phyloP scores from a whole-genome alignment of 768 basidiomycete species.

The Pisolithus tinctorius region DNA sequence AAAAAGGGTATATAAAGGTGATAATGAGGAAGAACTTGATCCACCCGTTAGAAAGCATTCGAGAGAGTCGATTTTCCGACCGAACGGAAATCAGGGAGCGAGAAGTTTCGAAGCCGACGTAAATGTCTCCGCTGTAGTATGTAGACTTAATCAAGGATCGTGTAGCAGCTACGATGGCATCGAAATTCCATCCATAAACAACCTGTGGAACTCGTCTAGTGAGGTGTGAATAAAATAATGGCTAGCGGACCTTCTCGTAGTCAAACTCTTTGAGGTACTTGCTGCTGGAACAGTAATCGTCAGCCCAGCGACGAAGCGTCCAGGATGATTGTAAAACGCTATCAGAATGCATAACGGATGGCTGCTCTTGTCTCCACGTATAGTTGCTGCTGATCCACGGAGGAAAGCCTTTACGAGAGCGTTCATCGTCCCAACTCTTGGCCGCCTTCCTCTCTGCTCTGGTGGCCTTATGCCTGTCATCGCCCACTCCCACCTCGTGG shows the following conservation, averaged over 20 bases:
- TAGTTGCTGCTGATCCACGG: conserved; percentile 38
- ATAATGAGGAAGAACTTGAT: conserved; percentile 63
- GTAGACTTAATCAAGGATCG: conserved; percentile 33
- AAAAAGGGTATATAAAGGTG: conserved; percentile 67
- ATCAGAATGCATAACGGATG: conserved; percentile 13
- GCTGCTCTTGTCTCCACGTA: conserved; percentile 27
- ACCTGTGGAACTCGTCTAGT: conserved; percentile 32
- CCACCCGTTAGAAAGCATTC: conserved; percentile 65
- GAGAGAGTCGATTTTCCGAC: conserved; percentile 59
- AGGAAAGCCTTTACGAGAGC: conserved; percentile 42
- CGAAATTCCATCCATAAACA: conserved; percentile 54
- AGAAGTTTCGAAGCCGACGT: conserved; percentile 44
- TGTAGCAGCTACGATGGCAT: conserved; percentile 34
- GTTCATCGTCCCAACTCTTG: conserved; percentile 39
- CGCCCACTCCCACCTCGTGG: conserved; percentile 42
- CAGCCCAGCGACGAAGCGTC: conserved; percentile 72
- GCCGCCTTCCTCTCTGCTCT: conserved; percentile 36
- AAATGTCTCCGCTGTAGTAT: conserved; percentile 28
- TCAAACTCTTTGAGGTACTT: conserved; percentile 75
- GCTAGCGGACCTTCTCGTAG: conserved; percentile 51
- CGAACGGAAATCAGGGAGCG: conserved; percentile 54
- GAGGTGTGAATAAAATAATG: neutral
- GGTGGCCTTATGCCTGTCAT: conserved; percentile 33
- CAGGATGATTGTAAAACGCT: conserved; percentile 45
- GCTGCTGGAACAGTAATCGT: conserved; percentile 67